Base-by-base conservation (phyloP, 192 early-diverging fungal species). In the Podochytrium sp. region DNA sequence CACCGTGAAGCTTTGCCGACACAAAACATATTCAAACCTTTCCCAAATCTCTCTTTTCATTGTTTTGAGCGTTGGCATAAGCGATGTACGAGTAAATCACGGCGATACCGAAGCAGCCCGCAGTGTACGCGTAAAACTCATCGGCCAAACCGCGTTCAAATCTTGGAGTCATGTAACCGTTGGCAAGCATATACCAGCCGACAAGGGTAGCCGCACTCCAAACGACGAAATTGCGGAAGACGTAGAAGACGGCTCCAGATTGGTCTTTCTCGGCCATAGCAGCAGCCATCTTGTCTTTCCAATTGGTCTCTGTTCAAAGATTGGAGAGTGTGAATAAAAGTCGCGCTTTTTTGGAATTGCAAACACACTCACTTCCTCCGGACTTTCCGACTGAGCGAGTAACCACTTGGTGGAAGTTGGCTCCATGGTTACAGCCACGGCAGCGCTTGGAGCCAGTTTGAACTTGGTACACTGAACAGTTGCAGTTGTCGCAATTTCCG, bases 21-120 rank as follows among this genome's bases (percentile, higher is more conserved):
- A 25, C 5, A 47, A 47, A 41, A 42, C 7, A 65, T 20, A 33
- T n/a, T 42, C 6, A 23, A 29, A 71, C 69, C 69, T 71, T 57
- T 56, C 69, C 69, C 4, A 71, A n/a, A 10, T 71, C 25, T 59
- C 41, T 12, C 39, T 77, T 77, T 40, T 77, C 70, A 23, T 62
- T 52, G 16, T 39, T 51, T 32, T 51, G 43, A 23, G 76, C 67
- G 50, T 60, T 65, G 2, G 39, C 37, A 41, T 41, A 64, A n/a
- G 68, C 76, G 32, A 77, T 63, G 40, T 50, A 77, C 4, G 73
- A 73, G 37, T 67, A 78, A 25, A 65, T 42, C 38, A 65, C 66
- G n/a, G 64, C 77, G 30, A 73, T 30, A 1, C 10, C 16, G 59
- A 78, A 78, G 30, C 25, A 78, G 3, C 30, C 33, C 14, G 64